Percentiles rank a stretch among this genome's conserved stretches.
These are phyloP conservation scores for Metschnikowia hibisci DNA, from an alignment of 805 yeast genomes.

Conservation along the genomic window DNA sequence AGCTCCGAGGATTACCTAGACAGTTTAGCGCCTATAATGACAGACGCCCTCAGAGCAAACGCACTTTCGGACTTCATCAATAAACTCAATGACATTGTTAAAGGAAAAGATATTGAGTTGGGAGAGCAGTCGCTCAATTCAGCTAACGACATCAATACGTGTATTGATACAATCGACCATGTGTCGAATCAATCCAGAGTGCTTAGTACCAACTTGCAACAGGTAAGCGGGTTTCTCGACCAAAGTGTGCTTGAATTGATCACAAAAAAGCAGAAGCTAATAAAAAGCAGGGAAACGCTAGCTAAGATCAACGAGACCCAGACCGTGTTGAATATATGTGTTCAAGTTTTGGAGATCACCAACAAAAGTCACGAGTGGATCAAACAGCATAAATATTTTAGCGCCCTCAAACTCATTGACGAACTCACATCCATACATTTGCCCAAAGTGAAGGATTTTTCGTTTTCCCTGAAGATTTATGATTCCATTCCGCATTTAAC, in stretches of 20 bases:
- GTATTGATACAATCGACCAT: slow-evolving; percentile 59
- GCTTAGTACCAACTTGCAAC: slow-evolving; percentile 51
- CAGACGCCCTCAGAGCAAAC: slow-evolving; percentile 53
- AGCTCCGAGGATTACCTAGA: slow-evolving; percentile 70
- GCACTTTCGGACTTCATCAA: slow-evolving; percentile 54
- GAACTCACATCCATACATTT: slow-evolving; percentile 66
- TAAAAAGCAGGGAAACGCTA: slow-evolving; percentile 60
- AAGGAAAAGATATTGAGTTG: slow-evolving; percentile 59
- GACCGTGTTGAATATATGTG: slow-evolving; percentile 62
- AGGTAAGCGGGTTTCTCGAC: slow-evolving; percentile 55
- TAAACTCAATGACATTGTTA: slow-evolving; percentile 53
- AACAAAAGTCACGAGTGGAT: slow-evolving; percentile 82
- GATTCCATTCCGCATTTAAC: slow-evolving; percentile 75
- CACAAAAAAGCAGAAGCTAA: slow-evolving; percentile 53
- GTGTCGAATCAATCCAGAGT: slow-evolving; percentile 57
- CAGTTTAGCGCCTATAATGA: slow-evolving; percentile 72
- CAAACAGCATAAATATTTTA: slow-evolving; percentile 69
- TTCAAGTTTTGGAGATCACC: slow-evolving; percentile 80
- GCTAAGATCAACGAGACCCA: slow-evolving; percentile 69
- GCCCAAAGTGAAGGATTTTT: slow-evolving; percentile 67
- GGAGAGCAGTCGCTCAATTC: slow-evolving; percentile 58
- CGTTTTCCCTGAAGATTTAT: slow-evolving; percentile 70
- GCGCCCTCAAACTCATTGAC: slow-evolving; percentile 79
- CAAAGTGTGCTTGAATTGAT: slow-evolving; percentile 65
- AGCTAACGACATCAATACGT: slow-evolving; percentile 50